Base-by-base conservation (phyloP, 2,329 filamentous ascomycete species). In the Cryphonectria japonica region DNA sequence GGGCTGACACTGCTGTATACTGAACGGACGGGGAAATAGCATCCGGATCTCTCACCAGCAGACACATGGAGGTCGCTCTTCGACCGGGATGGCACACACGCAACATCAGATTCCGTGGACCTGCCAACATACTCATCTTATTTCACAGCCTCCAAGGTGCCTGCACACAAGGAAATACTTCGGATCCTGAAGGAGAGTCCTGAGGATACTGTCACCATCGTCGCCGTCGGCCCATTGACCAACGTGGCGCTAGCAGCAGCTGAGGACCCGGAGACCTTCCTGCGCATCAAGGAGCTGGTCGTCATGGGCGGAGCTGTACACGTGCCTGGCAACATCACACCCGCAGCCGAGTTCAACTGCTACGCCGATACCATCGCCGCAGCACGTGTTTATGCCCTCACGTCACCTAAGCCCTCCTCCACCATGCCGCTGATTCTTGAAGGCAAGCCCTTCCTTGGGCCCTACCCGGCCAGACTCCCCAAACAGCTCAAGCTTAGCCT, bases 261-360 rank as follows among this genome's bases (percentile, higher is more conserved):
- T 19, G 90, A 94, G 77, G 95, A 98, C 75, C 91, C 95, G 0
- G 93, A 95, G 80, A 91, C 94, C 0, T 98, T 99, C 80, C 85
- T 99, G 69, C 89, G 90, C 60, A 93, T 91, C 65, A 97, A 97
- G 80, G 94, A 98, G 81, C 88, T 99, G 3, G 91, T 97, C 4
- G 93, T 98, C 63, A 99, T 99, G 96, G 96, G 95, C 71, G 96
- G 96, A 72, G 91, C 93, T 34, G 88, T 99, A 68, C 86, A 92
- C 71, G 83, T 90, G 61, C 87, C 90, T 66, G 96, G 96, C 75
- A 99, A 99, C 80, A 90, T 93, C 77, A 91, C 89, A 62, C 95
- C 96, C 1, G 88, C 92, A 16, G 94, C 93, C 73, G 96, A 99
- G 80, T 99, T 99, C 87, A 99, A 99, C 84, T 92, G 92, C 70